Base-by-base conservation (phyloP, 2,329 filamentous ascomycete species). In the Endothia cerciana region DNA sequence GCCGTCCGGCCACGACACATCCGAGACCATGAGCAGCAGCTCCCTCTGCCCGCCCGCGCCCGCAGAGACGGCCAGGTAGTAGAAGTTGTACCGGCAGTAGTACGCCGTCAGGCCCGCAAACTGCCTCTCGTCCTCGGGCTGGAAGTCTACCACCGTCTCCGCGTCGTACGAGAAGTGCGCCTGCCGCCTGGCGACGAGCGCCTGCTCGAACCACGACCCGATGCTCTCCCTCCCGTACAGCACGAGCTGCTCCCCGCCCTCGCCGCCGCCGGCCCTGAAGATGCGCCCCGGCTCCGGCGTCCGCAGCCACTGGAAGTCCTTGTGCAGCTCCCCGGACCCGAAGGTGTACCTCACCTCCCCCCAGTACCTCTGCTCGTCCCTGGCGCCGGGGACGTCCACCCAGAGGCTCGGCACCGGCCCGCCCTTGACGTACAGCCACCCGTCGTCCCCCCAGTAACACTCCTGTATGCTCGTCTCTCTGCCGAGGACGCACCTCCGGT, bases 31-130 rank as follows among this genome's bases (percentile, higher is more conserved):
- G 64, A 89, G 81, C 19, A 87, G 79, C 8, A 89, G 77, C 73
- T 89, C 86, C 11, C 87, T 81, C 68, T 83, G 77, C 0, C 86
- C 85, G 63, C 87, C 81, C 0, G 81, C 76, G 70, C 85, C 76
- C 0, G 85, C 86, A 2, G 85, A 85, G 1, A 89, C 83, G 0
- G 84, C 81, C 6, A 89, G 78, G 70, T 89, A 89, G 77, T 87
- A 89, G 75, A 88, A 89, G 74, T 89, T 89, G 76, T 80, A 89
- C 3, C 86, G 84, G 71, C 83, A 85, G 76, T 89, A 89, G 74
- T 89, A 89, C 0, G 85, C 84, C 15, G 83, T 84, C 8, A 89
- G 76, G 0, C 87, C 87, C 0, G 87, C 86, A 66, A 87, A 89
- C 69, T 88, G 82, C 13, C 86, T 80, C 77, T 88, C 86, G 70